Evolutionary conservation across 2,329 filamentous ascomycete species (phyloP).

Genomic region (Sphaceloma murrayae): DNA sequence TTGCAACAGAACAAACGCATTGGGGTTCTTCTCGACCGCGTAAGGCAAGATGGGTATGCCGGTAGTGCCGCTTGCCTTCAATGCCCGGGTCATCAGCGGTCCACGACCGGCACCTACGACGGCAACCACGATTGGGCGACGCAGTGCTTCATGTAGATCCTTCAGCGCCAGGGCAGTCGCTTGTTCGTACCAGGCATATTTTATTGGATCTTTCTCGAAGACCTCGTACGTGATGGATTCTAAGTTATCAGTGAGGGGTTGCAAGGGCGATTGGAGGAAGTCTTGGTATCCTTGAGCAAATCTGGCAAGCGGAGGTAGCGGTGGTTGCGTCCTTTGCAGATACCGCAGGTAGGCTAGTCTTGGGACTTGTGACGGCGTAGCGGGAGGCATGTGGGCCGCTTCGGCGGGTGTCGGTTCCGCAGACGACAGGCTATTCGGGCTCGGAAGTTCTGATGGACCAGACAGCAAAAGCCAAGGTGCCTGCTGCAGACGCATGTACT

Average conservation of each 20-base stretch:
- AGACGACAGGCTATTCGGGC: constrained; percentile 8
- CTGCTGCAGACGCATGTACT: constrained; percentile 47
- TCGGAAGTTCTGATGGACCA: constrained; percentile 41
- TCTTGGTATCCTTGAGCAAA: constrained; percentile 75
- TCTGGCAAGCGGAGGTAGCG: constrained; percentile 51
- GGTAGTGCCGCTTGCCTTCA: constrained; percentile 67
- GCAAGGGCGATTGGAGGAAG: constrained; percentile 88
- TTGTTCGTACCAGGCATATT: constrained; percentile 90
- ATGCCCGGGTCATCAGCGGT: constrained; percentile 76
- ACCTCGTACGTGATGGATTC: constrained; percentile 98
- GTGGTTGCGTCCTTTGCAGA: constrained; percentile 71
- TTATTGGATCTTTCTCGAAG: constrained; percentile 95
- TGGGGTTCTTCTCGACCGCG: constrained; percentile 96
- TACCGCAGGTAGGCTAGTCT: constrained; percentile 76
- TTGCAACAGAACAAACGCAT: constrained; percentile 87
- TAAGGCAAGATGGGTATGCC: constrained; percentile 75
- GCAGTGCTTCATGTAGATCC: constrained; percentile 72
- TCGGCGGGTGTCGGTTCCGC: constrained; percentile 58
- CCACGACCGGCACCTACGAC: constrained; percentile 91
- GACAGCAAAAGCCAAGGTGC: constrained; percentile 51
- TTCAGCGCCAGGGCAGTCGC: constrained; percentile 71
- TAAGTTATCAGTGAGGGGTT: constrained; percentile 89
- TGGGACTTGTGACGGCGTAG: constrained; percentile 44
- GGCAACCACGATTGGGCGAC: constrained; percentile 69
- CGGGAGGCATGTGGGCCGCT: constrained; percentile 37